Evolutionary conservation across 352 stramenopile genomes (phyloP).

Genomic region (Plasmopara halstedii): DNA sequence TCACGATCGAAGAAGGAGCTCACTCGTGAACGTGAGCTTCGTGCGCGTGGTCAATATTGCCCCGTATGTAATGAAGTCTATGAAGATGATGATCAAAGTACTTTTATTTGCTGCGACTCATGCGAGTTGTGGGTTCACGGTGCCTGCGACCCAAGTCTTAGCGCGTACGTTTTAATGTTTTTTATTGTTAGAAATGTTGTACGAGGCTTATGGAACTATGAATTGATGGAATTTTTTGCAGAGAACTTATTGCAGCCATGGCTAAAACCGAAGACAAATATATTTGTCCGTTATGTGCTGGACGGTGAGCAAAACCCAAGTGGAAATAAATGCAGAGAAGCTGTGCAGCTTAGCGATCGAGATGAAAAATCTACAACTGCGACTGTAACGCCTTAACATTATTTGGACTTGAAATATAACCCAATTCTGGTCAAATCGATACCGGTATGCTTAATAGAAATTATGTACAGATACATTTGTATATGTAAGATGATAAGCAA

Average conservation of each 20-base stretch:
- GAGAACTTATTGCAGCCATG: slow-evolving; percentile 45
- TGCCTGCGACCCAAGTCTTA: slow-evolving; percentile 59
- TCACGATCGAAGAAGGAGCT: slow-evolving; percentile 54
- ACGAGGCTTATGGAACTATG: slow-evolving; percentile 7
- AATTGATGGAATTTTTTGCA: slow-evolving; percentile 12
- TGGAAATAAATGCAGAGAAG: neutral
- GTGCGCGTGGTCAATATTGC: slow-evolving; percentile 76
- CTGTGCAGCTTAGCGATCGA: slow-evolving; percentile 1
- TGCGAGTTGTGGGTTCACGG: slow-evolving; percentile 85
- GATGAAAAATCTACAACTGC: slow-evolving; percentile 9
- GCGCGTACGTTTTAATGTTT: slow-evolving; percentile 33
- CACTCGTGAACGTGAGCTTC: slow-evolving; percentile 66
- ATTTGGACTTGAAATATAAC: no score
- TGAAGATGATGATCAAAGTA: slow-evolving; percentile 79
- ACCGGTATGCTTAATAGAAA: no score
- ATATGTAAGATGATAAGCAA: neutral
- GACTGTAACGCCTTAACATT: no score
- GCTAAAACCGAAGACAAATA: slow-evolving; percentile 75
- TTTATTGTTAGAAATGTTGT: neutral
- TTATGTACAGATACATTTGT: neutral
- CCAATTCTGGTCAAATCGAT: no score
- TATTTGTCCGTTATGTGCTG: slow-evolving; percentile 72
- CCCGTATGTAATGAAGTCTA: slow-evolving; percentile 81
- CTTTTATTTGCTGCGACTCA: slow-evolving; percentile 84
- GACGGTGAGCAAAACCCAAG: slow-evolving; percentile 25